Percentiles rank a stretch among this genome's conserved stretches.
Conservation (phyloP, 352 stramenopile species). For the Globisporangium heterothallicum region DNA sequence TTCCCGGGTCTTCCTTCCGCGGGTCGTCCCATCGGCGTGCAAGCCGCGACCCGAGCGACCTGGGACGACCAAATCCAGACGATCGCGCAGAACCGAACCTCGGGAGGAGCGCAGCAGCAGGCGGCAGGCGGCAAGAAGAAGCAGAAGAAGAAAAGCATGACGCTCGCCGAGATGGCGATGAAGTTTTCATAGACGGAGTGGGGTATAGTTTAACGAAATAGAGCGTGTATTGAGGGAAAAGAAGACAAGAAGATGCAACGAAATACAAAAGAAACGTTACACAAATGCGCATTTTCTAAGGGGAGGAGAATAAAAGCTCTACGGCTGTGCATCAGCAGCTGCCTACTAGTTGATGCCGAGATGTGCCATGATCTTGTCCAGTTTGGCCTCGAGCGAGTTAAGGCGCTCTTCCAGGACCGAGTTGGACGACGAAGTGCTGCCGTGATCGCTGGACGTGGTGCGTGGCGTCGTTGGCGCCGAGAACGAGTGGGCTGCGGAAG, state of each 20-base stretch:
- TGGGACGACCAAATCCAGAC: constrained; percentile 75
- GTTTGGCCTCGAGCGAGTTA: constrained; percentile 74
- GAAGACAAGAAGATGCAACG: no score
- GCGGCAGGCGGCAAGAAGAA: constrained; percentile 53
- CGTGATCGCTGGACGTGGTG: constrained; percentile 14
- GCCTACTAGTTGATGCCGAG: constrained; percentile 53
- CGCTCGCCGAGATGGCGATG: constrained; percentile 77
- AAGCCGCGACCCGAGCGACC: constrained; percentile 71
- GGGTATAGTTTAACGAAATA: background rate
- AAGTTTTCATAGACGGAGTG: constrained; percentile 45
- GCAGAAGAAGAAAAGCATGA: constrained; percentile 84
- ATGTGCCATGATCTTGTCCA: constrained; percentile 88
- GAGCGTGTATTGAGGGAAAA: background rate
- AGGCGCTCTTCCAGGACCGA: constrained; percentile 53
- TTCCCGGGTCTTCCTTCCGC: constrained; percentile 72
- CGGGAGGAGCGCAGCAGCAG: constrained; percentile 5
- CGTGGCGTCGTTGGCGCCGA: constrained; percentile 59
- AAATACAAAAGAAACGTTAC: no score
- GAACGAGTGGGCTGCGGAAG: constrained; percentile 14
- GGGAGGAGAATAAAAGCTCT: background rate
- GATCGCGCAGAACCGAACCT: constrained; percentile 59
- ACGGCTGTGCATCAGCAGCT: constrained; percentile 11
- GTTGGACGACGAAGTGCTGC: constrained; percentile 5
- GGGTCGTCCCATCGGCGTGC: constrained; percentile 47
- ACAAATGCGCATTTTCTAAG: background rate